These are phyloP conservation scores for Fusarium ambrosium DNA, from an alignment of 2,329 filamentous ascomycete genomes.

Conservation along the genomic window DNA sequence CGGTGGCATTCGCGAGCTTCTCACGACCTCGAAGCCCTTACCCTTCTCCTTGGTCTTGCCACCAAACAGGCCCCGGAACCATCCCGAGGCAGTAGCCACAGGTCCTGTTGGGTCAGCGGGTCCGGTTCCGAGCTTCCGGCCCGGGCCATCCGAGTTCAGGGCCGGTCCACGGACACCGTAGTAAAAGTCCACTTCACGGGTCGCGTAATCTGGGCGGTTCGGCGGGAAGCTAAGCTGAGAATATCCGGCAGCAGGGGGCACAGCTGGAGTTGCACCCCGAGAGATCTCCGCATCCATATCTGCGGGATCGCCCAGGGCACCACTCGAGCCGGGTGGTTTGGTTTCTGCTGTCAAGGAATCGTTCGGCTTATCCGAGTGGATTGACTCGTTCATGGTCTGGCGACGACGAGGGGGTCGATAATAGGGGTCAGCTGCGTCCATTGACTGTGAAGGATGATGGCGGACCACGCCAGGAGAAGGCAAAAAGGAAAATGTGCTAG, in stretches of 20 bases:
- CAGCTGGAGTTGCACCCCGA: constrained; percentile 60
- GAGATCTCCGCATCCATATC: constrained; percentile 59
- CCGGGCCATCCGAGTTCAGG: constrained; percentile 83
- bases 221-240: constrained; percentile 59
- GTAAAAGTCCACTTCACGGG: constrained; percentile 96
- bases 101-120: constrained; percentile 95
- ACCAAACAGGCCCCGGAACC: constrained; percentile 84
- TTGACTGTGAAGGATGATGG: constrained; percentile 60
- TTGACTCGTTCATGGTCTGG: constrained; percentile 65
- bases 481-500: constrained; percentile 79
- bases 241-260: constrained; percentile 50
- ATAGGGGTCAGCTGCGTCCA: constrained; percentile 79
- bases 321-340: constrained; percentile 55
- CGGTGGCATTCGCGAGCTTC: constrained; percentile 88
- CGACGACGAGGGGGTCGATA: constrained; percentile 86
- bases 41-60: constrained; percentile 93
- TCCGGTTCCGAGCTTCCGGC: constrained; percentile 89
- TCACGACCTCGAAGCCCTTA: constrained; percentile 96
- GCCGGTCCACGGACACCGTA: constrained; percentile 93
- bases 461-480: constrained; percentile 67
- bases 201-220: constrained; percentile 86
- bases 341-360: constrained; percentile 50
- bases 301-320: constrained; percentile 52
- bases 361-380: constrained; percentile 49
- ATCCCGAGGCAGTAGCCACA: constrained; percentile 88